Percentiles rank a stretch among this genome's conserved stretches.
Evolutionary conservation across 345 rosid species (phyloP).

Genomic region (Rhodamnia argentea): DNA sequence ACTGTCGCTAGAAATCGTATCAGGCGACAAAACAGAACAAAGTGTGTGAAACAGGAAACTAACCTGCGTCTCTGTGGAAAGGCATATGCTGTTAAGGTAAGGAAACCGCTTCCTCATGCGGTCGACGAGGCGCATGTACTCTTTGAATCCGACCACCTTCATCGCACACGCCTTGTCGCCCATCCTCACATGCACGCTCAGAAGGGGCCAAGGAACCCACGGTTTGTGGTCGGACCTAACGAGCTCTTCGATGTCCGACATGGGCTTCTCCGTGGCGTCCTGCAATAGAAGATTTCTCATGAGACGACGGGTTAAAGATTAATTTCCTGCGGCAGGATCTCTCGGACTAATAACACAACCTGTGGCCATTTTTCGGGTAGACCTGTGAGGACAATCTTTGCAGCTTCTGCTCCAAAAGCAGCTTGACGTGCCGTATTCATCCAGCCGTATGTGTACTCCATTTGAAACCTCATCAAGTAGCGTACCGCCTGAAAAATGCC

Average conservation of each 20-base stretch:
- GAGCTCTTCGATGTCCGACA: slow-evolving; percentile 49
- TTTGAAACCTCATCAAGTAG: slow-evolving; percentile 75
- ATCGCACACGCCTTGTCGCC: slow-evolving; percentile 97
- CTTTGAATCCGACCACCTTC: slow-evolving; percentile 63
- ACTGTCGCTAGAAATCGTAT: no score
- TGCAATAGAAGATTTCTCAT: neutral
- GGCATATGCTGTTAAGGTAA: slow-evolving; percentile 64
- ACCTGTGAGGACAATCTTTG: slow-evolving; percentile 42
- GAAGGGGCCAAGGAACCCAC: slow-evolving; percentile 85
- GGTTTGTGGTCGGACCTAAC: slow-evolving; percentile 80
- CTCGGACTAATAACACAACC: slow-evolving; percentile 10
- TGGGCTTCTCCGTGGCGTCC: slow-evolving; percentile 14
- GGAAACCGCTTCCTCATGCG: slow-evolving; percentile 56
- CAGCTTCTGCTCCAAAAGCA: slow-evolving; percentile 83
- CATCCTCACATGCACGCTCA: slow-evolving; percentile 96
- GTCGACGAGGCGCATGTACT: slow-evolving; percentile 61
- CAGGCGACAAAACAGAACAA: neutral
- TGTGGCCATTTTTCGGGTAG: slow-evolving; percentile 43
- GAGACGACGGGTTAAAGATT: neutral
- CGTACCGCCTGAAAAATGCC: slow-evolving; percentile 40
- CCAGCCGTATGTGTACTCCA: slow-evolving; percentile 62
- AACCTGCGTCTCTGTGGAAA: slow-evolving; percentile 92
- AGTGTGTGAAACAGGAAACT: neutral
- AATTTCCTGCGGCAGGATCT: neutral
- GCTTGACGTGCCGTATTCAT: slow-evolving; percentile 69